A percentile compares a stretch with the other conserved stretches of the same genome.
phyloP scores from a whole-genome alignment of 306 rosid genomes.

The Dalbergia cultrata region DNA sequence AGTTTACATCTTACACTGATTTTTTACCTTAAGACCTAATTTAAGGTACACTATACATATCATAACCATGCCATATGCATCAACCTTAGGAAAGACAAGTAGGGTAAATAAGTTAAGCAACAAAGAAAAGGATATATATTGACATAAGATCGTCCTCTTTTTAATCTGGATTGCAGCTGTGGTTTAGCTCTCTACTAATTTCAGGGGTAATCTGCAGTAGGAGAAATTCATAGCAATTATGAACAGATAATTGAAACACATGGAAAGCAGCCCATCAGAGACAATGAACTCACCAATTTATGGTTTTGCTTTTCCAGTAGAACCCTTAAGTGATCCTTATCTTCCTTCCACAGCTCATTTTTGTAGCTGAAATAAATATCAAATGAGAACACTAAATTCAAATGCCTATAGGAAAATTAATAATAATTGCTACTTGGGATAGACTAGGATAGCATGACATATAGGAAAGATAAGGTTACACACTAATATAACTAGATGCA shows the following conservation, averaged over 20 bases:
- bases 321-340: constrained; percentile 74
- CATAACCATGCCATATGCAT: too few relatives aligned
- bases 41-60: constrained; percentile 5
- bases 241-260: constrained; percentile 20
- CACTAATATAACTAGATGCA: too few relatives aligned
- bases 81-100: too few relatives aligned
- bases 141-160: constrained; percentile 76
- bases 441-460: too few relatives aligned
- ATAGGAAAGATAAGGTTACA: too few relatives aligned
- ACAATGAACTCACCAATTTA: constrained; percentile 66
- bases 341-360: constrained; percentile 78
- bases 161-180: constrained; percentile 85
- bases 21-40: constrained; percentile 19
- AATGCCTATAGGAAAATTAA: too few relatives aligned
- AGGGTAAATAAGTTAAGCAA: not conserved
- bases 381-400: too few relatives aligned
- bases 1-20: not conserved
- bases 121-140: constrained; percentile 77
- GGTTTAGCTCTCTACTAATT: constrained; percentile 74
- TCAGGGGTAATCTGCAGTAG: constrained; percentile 83
- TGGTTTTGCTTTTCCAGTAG: too few relatives aligned
- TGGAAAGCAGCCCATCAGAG: constrained; percentile 32
- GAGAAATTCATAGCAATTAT: constrained; percentile 16
- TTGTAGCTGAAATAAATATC: too few relatives aligned
- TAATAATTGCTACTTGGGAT: too few relatives aligned